A percentile compares a stretch with the other conserved stretches of the same genome.
Conservation (phyloP, 495 filamentous ascomycete genomes). For the Xylaria telfairii region DNA sequence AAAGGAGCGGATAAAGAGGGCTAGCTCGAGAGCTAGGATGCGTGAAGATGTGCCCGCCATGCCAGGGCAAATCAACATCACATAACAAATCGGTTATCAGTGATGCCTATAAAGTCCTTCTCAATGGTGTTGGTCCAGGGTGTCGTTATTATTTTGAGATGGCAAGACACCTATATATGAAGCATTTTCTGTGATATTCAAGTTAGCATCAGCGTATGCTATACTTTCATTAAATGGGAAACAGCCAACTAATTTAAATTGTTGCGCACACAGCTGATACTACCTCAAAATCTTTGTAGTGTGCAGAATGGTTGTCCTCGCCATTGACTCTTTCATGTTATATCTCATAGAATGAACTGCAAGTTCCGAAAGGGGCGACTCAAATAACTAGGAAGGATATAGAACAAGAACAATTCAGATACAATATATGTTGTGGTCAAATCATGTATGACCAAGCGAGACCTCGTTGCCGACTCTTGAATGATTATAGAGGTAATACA, state of each 20-base stretch:
- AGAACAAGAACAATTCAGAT: not conserved
- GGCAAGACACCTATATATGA: not conserved
- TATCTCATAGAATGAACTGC: not conserved
- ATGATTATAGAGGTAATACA: not conserved
- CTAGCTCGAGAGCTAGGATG: conserved; percentile 24
- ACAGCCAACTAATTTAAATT: not conserved
- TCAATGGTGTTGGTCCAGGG: not conserved
- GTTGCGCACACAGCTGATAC: not conserved
- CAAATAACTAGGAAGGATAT: not conserved
- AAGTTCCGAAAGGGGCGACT: not conserved
- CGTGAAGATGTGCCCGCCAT: not conserved
- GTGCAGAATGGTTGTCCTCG: not conserved
- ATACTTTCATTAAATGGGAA: conserved; percentile 13
- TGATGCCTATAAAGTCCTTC: conserved; percentile 5
- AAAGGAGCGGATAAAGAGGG: conserved; percentile 46
- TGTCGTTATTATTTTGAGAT: not conserved
- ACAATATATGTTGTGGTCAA: not conserved
- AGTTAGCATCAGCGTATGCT: not conserved
- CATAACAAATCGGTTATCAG: not conserved
- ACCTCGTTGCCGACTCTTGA: not conserved
- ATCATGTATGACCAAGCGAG: not conserved
- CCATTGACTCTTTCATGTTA: not conserved
- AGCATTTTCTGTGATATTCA: not conserved
- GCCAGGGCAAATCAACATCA: not conserved
- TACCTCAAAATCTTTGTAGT: not conserved